phyloP scores from a whole-genome alignment of 78 protist genomes.

The Blattamonas nauphoetae region DNA sequence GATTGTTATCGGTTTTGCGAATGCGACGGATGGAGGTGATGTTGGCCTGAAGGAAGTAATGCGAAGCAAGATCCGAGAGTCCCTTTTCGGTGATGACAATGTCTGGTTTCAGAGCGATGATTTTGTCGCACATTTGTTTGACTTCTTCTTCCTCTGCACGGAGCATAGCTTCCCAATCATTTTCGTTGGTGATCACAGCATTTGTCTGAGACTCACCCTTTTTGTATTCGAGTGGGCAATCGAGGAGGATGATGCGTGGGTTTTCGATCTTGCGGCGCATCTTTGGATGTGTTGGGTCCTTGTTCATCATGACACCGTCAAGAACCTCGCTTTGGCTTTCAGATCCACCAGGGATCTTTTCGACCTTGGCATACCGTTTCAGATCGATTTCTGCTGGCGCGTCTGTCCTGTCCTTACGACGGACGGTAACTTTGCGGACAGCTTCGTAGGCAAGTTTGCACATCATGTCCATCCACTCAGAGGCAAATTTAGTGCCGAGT shows the following conservation, averaged over 20 bases:
- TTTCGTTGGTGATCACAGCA: slow-evolving; percentile 68
- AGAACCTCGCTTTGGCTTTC: slow-evolving; percentile 78
- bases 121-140: slow-evolving; percentile 61
- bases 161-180: slow-evolving; percentile 21
- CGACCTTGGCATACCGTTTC: slow-evolving; percentile 86
- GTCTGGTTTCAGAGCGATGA: slow-evolving; percentile 89
- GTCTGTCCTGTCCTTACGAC: slow-evolving; percentile 36
- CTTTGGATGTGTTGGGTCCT: slow-evolving; percentile 90
- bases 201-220: slow-evolving; percentile 89
- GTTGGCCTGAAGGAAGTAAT: slow-evolving; percentile 39
- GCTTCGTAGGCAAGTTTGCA: slow-evolving; percentile 89
- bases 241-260: slow-evolving; percentile 91
- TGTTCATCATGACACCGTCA: slow-evolving; percentile 91
- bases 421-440: slow-evolving; percentile 65
- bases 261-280: slow-evolving; percentile 88
- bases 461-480: slow-evolving; percentile 61
- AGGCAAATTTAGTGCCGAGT: slow-evolving; percentile 42
- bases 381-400: slow-evolving; percentile 75
- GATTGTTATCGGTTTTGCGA: slow-evolving; percentile 95
- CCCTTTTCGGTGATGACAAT: slow-evolving; percentile 98
- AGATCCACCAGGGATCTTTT: slow-evolving; percentile 97
- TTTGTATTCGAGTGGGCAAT: slow-evolving; percentile 95
- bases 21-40: slow-evolving; percentile 89
- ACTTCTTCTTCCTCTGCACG: slow-evolving; percentile 86
- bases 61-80: slow-evolving; percentile 41